These are phyloP conservation scores for Talaromyces adpressus DNA, from an alignment of 495 filamentous ascomycete species.

Conservation along the genomic window DNA sequence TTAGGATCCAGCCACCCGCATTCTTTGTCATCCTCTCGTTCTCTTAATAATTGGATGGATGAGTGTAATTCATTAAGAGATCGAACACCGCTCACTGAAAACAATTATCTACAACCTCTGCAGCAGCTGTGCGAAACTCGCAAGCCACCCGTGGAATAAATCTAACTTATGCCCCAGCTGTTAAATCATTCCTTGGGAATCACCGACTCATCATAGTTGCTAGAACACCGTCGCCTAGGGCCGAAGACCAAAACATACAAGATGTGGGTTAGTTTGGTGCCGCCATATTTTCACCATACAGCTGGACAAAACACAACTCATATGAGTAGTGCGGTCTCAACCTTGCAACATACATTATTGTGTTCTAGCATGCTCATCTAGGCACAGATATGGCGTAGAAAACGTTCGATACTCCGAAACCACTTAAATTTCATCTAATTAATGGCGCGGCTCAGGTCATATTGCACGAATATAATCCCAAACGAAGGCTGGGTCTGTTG, in stretches of 20 bases:
- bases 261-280: constrained; percentile 4
- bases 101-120: too few species aligned
- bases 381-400: neutral
- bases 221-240: constrained; percentile 4
- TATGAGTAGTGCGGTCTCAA: neutral
- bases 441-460: constrained; percentile 5
- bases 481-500: neutral
- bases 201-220: constrained; percentile 1
- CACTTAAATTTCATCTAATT: constrained; percentile 1
- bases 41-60: too few species aligned
- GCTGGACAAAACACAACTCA: neutral
- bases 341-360: constrained; percentile 1
- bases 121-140: neutral
- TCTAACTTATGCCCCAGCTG: neutral
- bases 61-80: too few species aligned
- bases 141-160: neutral
- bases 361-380: neutral
- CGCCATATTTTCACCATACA: constrained; percentile 2
- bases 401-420: constrained; percentile 1
- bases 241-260: neutral
- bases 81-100: too few species aligned
- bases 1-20: too few species aligned
- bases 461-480: constrained; percentile 10
- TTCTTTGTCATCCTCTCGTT: too few species aligned
- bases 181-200: constrained; percentile 5